Evolutionary conservation across 345 rosid species (phyloP).

Genomic region (Citrus reticulata): DNA sequence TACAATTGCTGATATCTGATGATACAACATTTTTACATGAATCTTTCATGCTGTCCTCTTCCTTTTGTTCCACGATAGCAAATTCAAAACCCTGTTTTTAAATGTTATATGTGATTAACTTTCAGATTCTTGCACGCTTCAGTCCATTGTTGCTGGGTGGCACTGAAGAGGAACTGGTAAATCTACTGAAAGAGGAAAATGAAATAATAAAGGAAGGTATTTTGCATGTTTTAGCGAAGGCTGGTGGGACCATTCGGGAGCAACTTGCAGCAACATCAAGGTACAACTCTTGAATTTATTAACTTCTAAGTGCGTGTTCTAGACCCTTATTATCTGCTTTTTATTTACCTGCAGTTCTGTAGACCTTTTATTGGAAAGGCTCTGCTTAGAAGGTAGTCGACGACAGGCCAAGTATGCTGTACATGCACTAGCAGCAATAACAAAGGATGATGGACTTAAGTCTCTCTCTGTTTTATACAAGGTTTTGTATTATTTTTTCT

Average conservation of each 20-base stretch:
- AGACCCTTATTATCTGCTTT: constrained; percentile 24
- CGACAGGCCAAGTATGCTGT: constrained; percentile 97
- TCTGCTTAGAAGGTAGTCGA: constrained; percentile 93
- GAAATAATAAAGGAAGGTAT: constrained; percentile 86
- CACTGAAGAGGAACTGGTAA: constrained; percentile 74
- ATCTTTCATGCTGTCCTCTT: not conserved
- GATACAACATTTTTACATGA: not conserved
- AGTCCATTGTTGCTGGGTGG: constrained; percentile 80
- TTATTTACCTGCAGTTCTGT: constrained; percentile 61
- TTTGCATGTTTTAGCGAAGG: constrained; percentile 88
- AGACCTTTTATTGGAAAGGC: constrained; percentile 86
- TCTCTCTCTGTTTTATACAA: constrained; percentile 95
- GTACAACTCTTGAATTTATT: constrained; percentile 36
- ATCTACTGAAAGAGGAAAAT: constrained; percentile 78
- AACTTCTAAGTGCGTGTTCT: constrained; percentile 8
- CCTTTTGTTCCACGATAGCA: not conserved
- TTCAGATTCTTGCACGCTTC: constrained; percentile 82
- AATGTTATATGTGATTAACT: constrained; percentile 13
- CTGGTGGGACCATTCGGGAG: constrained; percentile 94
- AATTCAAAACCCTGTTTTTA: not conserved
- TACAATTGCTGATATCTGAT: not conserved
- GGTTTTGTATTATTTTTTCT: constrained; percentile 35
- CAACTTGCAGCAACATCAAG: constrained; percentile 78
- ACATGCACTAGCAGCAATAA: constrained; percentile 94
- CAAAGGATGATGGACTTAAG: constrained; percentile 94